A percentile compares a stretch with the other conserved stretches of the same genome.
phyloP scores from a whole-genome alignment of 2,329 filamentous ascomycete genomes.

The Venturia pyrina region DNA sequence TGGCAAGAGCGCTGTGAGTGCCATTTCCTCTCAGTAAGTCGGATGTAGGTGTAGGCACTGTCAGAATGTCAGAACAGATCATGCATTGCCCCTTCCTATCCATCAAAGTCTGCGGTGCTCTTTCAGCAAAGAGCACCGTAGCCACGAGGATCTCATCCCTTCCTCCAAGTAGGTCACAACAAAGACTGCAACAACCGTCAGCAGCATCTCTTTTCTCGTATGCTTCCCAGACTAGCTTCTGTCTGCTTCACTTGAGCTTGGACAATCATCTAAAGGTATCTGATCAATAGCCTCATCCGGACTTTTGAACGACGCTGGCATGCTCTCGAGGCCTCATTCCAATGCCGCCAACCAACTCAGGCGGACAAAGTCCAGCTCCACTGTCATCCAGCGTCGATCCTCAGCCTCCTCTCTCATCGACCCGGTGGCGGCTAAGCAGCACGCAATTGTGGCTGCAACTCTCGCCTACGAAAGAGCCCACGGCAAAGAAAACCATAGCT shows the following conservation, averaged over 20 bases:
- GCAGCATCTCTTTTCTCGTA: slow-evolving; percentile 6
- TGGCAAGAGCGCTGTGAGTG: not conserved
- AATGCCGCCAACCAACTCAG: slow-evolving; percentile 22
- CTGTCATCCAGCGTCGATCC: slow-evolving; percentile 15
- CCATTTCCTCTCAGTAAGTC: not conserved
- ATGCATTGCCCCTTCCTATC: not conserved
- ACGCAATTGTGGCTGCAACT: slow-evolving; percentile 29
- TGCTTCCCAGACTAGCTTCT: not conserved
- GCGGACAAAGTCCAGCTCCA: slow-evolving; percentile 23
- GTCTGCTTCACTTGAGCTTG: not conserved
- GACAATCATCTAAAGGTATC: not conserved
- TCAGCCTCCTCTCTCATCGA: slow-evolving; percentile 16
- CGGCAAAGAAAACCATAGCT: slow-evolving; percentile 16
- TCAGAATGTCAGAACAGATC: not conserved
- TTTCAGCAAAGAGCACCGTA: not conserved
- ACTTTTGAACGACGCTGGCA: slow-evolving; percentile 13
- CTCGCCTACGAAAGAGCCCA: slow-evolving; percentile 26
- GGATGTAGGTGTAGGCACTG: not conserved
- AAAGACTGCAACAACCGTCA: slow-evolving; percentile 2
- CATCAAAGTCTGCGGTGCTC: not conserved
- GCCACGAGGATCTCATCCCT: slow-evolving; percentile 5
- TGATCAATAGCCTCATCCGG: slow-evolving; percentile 4
- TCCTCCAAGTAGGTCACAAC: slow-evolving; percentile 1
- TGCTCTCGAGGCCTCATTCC: slow-evolving; percentile 23
- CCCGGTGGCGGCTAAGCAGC: slow-evolving; percentile 22